These are phyloP conservation scores for Talaromyces ruber DNA, from an alignment of 495 filamentous ascomycete genomes.

Conservation along the genomic window DNA sequence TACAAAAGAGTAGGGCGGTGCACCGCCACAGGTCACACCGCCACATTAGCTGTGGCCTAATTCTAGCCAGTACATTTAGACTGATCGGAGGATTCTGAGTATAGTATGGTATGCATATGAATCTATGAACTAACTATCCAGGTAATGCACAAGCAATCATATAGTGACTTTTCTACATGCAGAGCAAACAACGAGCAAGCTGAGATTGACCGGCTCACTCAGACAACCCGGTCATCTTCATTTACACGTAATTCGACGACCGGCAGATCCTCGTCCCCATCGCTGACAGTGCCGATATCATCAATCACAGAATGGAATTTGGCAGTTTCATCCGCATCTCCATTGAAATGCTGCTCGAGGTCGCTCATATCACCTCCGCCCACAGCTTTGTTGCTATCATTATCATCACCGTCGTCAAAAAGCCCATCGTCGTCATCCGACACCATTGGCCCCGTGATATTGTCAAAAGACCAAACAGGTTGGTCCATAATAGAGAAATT, in stretches of 20 bases:
- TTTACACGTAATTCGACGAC: constrained; percentile 37
- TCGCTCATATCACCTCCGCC: constrained; percentile 32
- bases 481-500: constrained; percentile 9
- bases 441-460: constrained; percentile 18
- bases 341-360: constrained; percentile 24
- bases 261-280: constrained; percentile 33
- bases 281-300: constrained; percentile 8
- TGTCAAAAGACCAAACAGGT: constrained; percentile 26
- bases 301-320: constrained; percentile 27
- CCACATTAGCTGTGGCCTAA: not conserved
- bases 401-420: constrained; percentile 29
- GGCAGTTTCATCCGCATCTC: constrained; percentile 19
- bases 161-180: not conserved
- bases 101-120: not conserved
- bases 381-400: constrained; percentile 37
- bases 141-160: not conserved
- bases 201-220: constrained; percentile 6
- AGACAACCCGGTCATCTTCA: constrained; percentile 27
- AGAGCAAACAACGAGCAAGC: not conserved
- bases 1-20: not conserved
- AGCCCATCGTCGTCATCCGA: constrained; percentile 25
- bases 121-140: not conserved
- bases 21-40: not conserved
- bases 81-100: too few relatives aligned
- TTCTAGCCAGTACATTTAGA: not conserved